Percentiles rank a stretch among this genome's conserved stretches.
Conservation (phyloP, 139 green algal species). For the Picochlorum costavermella region DNA sequence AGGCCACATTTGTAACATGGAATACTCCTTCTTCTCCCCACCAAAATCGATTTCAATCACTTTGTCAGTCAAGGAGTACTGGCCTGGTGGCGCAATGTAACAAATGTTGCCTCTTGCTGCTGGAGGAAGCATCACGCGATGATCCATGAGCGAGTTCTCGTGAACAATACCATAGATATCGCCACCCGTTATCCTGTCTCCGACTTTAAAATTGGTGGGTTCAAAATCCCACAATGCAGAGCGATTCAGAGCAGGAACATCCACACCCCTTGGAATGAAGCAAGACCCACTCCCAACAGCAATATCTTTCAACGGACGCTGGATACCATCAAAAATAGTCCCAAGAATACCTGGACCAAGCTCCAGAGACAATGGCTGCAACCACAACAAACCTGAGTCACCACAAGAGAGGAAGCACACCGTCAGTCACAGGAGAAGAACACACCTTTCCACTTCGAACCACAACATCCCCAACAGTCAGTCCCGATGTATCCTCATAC, state of each 20-base stretch:
- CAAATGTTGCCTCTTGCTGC: constrained; percentile 74
- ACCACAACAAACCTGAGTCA: too few relatives aligned
- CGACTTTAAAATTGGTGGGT: constrained; percentile 80
- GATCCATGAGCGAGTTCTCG: constrained; percentile 93
- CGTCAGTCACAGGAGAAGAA: neutral
- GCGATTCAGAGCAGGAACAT: constrained; percentile 80
- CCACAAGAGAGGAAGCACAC: too few relatives aligned
- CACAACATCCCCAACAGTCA: constrained; percentile 90
- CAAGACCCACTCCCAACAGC: constrained; percentile 62
- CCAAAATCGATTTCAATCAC: constrained; percentile 98
- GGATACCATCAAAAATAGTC: constrained; percentile 99
- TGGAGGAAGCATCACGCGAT: constrained; percentile 87
- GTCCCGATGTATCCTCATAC: constrained; percentile 95
- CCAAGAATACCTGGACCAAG: constrained; percentile 91
- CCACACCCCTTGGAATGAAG: constrained; percentile 97
- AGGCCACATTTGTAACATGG: constrained; percentile 95
- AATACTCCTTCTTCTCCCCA: constrained; percentile 86
- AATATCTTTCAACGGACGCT: constrained; percentile 93
- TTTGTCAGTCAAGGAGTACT: constrained; percentile 86
- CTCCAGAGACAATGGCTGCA: constrained; percentile 90
- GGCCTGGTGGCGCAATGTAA: constrained; percentile 81
- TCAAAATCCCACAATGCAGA: constrained; percentile 85
- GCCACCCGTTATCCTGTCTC: constrained; percentile 83
- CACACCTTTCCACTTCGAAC: constrained; percentile 79
- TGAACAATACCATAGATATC: constrained; percentile 92